Percentiles rank a stretch among this genome's conserved stretches.
Conservation (phyloP, 208 protist species). For the Acanthamoeba culbertsoni region DNA sequence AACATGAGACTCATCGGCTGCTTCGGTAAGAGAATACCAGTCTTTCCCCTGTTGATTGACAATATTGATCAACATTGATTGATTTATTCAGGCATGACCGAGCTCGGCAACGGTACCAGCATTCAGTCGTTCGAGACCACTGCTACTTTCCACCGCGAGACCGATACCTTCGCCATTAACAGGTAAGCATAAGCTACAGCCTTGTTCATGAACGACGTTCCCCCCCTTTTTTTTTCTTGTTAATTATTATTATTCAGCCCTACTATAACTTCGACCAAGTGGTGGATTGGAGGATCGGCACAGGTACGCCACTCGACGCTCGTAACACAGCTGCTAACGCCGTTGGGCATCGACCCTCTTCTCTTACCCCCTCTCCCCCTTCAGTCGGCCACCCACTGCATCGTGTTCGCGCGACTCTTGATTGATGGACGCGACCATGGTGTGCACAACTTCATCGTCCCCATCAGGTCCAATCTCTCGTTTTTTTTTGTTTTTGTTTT, state of each 20-base stretch:
- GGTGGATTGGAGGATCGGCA: conserved; percentile 70
- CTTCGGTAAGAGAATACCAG: conserved; percentile 1
- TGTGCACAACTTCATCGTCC: conserved; percentile 77
- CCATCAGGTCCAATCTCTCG: conserved; percentile 58
- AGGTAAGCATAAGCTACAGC: no score
- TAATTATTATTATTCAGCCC: conserved; percentile 8
- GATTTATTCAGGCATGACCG: conserved; percentile 68
- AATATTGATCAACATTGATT: background rate
- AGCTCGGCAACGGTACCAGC: conserved; percentile 76
- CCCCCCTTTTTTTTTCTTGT: background rate
- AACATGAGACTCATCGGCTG: conserved; percentile 44
- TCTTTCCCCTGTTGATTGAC: background rate
- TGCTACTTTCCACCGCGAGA: conserved; percentile 67
- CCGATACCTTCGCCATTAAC: conserved; percentile 76
- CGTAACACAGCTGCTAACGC: background rate
- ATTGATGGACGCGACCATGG: conserved; percentile 72
- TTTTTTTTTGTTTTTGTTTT: background rate
- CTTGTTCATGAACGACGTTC: no score
- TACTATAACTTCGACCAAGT: conserved; percentile 69
- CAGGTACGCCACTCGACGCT: background rate
- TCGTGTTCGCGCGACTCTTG: conserved; percentile 78
- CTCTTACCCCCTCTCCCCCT: background rate
- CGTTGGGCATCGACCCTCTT: background rate
- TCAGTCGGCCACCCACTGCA: background rate
- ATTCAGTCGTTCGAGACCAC: conserved; percentile 77